These are phyloP conservation scores for Endothia cerciana DNA, from an alignment of 2,329 filamentous ascomycete species.

Conservation along the genomic window DNA sequence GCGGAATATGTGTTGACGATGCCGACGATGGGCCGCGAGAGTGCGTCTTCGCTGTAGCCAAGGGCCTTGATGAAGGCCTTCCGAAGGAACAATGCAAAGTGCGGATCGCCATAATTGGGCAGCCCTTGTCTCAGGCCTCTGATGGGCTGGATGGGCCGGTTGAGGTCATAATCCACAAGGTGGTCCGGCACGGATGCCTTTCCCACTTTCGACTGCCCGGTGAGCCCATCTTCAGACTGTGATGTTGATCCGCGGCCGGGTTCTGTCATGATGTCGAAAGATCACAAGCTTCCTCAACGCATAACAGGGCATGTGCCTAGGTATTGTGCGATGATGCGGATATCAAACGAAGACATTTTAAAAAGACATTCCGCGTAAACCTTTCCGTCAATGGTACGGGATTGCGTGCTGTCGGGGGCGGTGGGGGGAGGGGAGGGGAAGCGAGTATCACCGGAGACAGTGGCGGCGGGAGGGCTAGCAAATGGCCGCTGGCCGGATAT, in stretches of 20 bases:
- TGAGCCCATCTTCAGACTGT: neutral
- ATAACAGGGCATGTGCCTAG: too few species aligned
- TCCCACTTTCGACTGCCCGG: too few species aligned
- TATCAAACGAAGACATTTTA: too few species aligned
- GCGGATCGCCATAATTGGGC: conserved; percentile 71
- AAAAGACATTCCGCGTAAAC: too few species aligned
- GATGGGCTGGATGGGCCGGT: conserved; percentile 52
- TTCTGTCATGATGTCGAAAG: neutral
- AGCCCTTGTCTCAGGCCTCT: conserved; percentile 66
- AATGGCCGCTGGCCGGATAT: neutral
- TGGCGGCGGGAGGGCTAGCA: neutral
- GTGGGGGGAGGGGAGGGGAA: too few species aligned
- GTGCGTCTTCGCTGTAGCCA: conserved; percentile 72
- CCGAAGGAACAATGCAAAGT: conserved; percentile 75
- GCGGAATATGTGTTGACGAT: conserved; percentile 74
- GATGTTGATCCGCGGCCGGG: neutral
- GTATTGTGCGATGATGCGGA: too few species aligned
- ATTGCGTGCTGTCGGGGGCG: conserved; percentile 3
- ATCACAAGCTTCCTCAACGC: too few species aligned
- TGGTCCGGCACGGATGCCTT: conserved; percentile 36
- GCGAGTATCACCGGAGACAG: too few species aligned
- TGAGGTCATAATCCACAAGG: conserved; percentile 67
- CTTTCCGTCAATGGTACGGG: neutral
- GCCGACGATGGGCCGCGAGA: conserved; percentile 72
- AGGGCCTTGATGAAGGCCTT: conserved; percentile 80